Evolutionary conservation across 208 protist species (phyloP).

Genomic region (Trypanosoma mega): DNA sequence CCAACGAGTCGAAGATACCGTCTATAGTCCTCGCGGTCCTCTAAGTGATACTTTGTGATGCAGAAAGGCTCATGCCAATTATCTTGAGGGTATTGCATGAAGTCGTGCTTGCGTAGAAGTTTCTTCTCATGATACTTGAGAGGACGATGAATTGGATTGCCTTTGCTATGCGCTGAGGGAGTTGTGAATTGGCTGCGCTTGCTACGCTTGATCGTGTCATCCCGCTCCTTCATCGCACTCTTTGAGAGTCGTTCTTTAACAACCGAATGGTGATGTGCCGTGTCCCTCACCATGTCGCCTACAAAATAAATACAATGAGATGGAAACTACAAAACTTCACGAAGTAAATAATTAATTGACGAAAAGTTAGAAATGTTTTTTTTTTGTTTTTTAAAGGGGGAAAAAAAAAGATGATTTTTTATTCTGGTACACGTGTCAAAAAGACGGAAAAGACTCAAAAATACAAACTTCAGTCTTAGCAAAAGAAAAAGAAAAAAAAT

Average conservation of each 20-base stretch:
- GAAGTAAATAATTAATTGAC: conserved; percentile 3
- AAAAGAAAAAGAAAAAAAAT: conserved; percentile 26
- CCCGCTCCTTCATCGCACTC: conserved; percentile 48
- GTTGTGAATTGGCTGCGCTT: conserved; percentile 84
- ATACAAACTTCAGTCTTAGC: conserved; percentile 1
- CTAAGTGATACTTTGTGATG: conserved; percentile 92
- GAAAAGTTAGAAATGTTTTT: conserved; percentile 9
- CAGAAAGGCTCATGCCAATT: conserved; percentile 92
- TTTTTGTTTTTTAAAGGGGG: conserved; percentile 4
- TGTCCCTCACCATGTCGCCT: conserved; percentile 55
- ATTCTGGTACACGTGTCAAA: too few relatives aligned
- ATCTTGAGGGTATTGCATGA: conserved; percentile 91
- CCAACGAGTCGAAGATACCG: conserved; percentile 88
- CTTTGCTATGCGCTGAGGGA: conserved; percentile 65
- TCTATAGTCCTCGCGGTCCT: conserved; percentile 92
- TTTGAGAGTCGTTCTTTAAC: conserved; percentile 43
- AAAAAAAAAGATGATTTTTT: too few relatives aligned
- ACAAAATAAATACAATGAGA: not conserved
- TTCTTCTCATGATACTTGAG: conserved; percentile 91
- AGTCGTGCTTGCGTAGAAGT: conserved; percentile 91
- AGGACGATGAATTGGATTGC: conserved; percentile 80
- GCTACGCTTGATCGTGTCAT: conserved; percentile 60
- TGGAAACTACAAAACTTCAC: conserved; percentile 1
- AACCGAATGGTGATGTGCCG: conserved; percentile 42
- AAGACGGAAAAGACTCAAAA: too few relatives aligned